phyloP scores from a whole-genome alignment of 2,329 filamentous ascomycete species.

The Trichoderma sp. region DNA sequence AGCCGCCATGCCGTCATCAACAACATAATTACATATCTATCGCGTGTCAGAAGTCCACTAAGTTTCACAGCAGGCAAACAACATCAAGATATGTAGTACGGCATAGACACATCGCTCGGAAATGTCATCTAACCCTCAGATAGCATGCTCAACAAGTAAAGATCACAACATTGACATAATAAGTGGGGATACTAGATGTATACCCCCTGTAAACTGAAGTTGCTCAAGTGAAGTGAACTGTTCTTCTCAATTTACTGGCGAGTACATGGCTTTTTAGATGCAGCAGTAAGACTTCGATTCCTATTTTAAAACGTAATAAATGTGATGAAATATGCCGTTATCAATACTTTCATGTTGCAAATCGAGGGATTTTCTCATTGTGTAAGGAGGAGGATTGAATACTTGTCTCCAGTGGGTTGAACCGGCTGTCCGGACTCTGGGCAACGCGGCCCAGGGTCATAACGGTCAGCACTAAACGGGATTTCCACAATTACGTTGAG shows the following conservation, averaged over 20 bases:
- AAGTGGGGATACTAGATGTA: background rate
- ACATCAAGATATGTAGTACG: background rate
- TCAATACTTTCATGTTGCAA: background rate
- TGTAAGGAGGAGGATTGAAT: background rate
- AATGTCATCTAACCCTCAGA: too few relatives aligned
- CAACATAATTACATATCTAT: background rate
- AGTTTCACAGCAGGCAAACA: background rate
- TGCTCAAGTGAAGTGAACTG: background rate
- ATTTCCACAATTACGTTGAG: background rate
- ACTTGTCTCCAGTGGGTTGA: background rate
- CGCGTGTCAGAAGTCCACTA: background rate
- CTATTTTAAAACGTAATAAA: too few relatives aligned
- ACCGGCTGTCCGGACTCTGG: background rate
- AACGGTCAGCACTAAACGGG: background rate
- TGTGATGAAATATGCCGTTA: background rate
- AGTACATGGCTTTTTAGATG: too few relatives aligned
- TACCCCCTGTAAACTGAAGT: background rate
- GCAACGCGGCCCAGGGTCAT: background rate
- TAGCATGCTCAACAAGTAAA: background rate
- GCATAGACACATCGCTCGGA: background rate
- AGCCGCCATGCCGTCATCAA: background rate
- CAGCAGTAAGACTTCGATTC: too few relatives aligned
- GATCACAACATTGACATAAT: background rate
- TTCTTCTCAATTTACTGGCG: background rate
- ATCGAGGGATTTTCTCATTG: background rate